A percentile compares a stretch with the other conserved stretches of the same genome.
These are phyloP conservation scores for Pythium periplocum DNA, from an alignment of 352 stramenopile species.

Conservation along the genomic window DNA sequence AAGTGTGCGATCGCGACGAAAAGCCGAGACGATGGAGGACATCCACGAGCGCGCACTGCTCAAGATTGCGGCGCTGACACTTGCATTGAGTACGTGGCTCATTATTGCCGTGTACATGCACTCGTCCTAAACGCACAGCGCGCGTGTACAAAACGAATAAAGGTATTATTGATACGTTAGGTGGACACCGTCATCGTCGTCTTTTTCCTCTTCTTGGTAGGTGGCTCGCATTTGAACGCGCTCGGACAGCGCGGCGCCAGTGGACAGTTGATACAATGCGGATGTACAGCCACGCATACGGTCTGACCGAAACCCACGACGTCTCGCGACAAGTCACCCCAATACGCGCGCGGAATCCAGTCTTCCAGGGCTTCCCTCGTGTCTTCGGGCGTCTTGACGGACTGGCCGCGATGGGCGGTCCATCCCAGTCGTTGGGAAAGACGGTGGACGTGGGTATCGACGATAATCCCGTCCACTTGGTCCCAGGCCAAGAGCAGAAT, in stretches of 20 bases:
- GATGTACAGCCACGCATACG: constrained; percentile 46
- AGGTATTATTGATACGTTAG: too few species aligned
- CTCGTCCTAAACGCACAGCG: constrained; percentile 3
- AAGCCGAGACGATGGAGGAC: constrained; percentile 30
- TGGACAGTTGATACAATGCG: constrained; percentile 51
- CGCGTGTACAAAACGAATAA: too few species aligned
- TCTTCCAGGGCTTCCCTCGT: constrained; percentile 49
- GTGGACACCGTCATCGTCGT: constrained; percentile 4
- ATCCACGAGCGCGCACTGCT: constrained; percentile 30
- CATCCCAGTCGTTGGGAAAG: constrained; percentile 57
- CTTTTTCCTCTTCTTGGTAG: constrained; percentile 2
- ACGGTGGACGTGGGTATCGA: constrained; percentile 78
- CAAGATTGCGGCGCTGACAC: constrained; percentile 27
- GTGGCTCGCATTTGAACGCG: constrained; percentile 20
- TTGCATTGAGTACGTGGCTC: constrained; percentile 24
- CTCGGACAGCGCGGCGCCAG: constrained; percentile 50
- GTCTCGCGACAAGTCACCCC: constrained; percentile 48
- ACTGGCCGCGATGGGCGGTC: constrained; percentile 15
- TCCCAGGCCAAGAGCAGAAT: constrained; percentile 59
- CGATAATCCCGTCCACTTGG: constrained; percentile 51
- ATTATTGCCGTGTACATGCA: constrained; percentile 31
- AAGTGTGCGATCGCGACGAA: constrained; percentile 17
- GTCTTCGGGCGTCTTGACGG: constrained; percentile 28
- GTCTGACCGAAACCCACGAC: constrained; percentile 76
- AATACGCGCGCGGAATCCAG: constrained; percentile 58